Base-by-base conservation (phyloP, 2,329 filamentous ascomycete species). In the Alternaria viburni region DNA sequence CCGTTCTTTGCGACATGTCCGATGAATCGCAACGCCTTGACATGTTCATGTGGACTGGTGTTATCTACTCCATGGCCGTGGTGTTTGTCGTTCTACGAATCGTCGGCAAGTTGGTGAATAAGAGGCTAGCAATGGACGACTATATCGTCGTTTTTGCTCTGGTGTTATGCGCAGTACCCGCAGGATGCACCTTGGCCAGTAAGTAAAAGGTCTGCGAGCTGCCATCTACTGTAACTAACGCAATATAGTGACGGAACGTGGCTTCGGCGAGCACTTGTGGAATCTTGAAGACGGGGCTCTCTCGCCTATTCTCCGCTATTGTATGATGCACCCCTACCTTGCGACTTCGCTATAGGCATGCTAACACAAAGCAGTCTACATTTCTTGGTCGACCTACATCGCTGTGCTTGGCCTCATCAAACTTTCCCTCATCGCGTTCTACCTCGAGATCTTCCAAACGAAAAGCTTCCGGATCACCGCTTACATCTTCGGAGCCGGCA, bases 371-470 rank as follows among this genome's bases (percentile, higher is more conserved):
- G 4, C 25, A 73, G 69, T 75, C 56, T 72, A 62, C 19, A 59
- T 75, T 6, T 61, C 69, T 3, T 69, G 65, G 63, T 62, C 64
- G 9, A 69, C 64, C 1, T 75, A 76, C 45, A 54, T 69, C 1
- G 8, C 73, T 8, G 60, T 74, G 0, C 66, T 75, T 0, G 70
- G 68, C 11, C 58, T 75, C 17, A 74, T 71, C 55, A 76, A 76
- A 47, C 54, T 74, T 7, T 72, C 74, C 5, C 58, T 76, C 2
- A 51, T 74, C 23, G 47, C 74, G 5, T 74, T 74, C 54, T 77
- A 75, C 36, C 69, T 76, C 13, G 68, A 74, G 25, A 75, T 77
- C 50, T 77, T 77, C 62, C 47, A 65, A n/a, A 64, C 65, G 2
- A 57, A 46, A 5, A 58, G 47, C 4, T 72, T 74, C 30, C 58